phyloP scores from a whole-genome alignment of 768 basidiomycete genomes.

The Mycena vitilis region DNA sequence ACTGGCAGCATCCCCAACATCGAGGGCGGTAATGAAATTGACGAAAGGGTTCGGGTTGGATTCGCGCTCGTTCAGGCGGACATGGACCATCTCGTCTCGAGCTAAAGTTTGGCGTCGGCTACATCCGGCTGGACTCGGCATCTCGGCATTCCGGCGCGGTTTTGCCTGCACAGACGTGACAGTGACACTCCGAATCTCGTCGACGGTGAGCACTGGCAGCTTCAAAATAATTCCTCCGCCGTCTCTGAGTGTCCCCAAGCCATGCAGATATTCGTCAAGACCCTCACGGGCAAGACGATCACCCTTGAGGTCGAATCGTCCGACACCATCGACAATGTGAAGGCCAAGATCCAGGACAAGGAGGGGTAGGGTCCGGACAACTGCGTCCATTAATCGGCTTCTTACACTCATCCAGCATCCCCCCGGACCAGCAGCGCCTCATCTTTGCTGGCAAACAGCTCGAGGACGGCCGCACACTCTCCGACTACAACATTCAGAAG shows the following conservation, averaged over 20 bases:
- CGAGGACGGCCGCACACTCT: conserved; percentile 96
- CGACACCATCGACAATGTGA: conserved; percentile 97
- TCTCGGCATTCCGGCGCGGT: too few species aligned
- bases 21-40: conserved; percentile 79
- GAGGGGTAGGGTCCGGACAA: conserved; percentile 53
- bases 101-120: too few species aligned
- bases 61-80: conserved; percentile 32
- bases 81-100: conserved; percentile 16
- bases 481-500: conserved; percentile 98
- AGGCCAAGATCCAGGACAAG: conserved; percentile 75
- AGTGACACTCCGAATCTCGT: too few species aligned
- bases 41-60: conserved; percentile 58
- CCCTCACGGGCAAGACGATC: conserved; percentile 97
- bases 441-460: conserved; percentile 84
- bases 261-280: conserved; percentile 51
- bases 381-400: too few species aligned
- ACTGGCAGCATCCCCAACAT: conserved; percentile 50
- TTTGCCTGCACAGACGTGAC: too few species aligned
- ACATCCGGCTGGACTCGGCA: too few species aligned
- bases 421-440: conserved; percentile 84
- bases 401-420: conserved; percentile 65
- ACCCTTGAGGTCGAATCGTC: conserved; percentile 98
- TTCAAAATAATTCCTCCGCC: too few species aligned
- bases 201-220: too few species aligned
- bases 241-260: too few species aligned